Percentiles rank a stretch among this genome's conserved stretches.
Evolutionary conservation across 805 yeast species (phyloP).

Genomic region (Schizosaccharomyces japonicus): DNA sequence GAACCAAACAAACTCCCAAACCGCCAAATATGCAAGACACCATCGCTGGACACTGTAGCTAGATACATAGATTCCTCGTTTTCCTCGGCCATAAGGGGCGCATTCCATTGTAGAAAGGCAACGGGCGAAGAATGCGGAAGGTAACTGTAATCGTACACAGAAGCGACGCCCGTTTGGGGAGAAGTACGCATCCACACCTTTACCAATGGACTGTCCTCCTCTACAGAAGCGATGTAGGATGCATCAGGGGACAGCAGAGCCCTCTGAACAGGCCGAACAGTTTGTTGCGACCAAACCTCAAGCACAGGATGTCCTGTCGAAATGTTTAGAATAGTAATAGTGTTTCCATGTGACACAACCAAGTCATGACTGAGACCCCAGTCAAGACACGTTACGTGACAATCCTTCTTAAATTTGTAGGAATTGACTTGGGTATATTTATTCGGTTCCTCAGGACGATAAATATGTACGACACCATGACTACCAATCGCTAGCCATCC

Average conservation of each 20-base stretch:
- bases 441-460: constrained; percentile 11
- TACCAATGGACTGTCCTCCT: constrained; percentile 38
- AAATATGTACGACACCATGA: constrained; percentile 11
- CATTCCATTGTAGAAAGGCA: constrained; percentile 35
- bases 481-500: constrained; percentile 14
- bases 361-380: constrained; percentile 39
- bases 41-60: constrained; percentile 41
- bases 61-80: constrained; percentile 24
- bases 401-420: constrained; percentile 13
- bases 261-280: constrained; percentile 37
- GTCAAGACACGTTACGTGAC: constrained; percentile 22
- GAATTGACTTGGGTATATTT: constrained; percentile 9
- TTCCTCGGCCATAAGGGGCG: constrained; percentile 14
- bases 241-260: constrained; percentile 40
- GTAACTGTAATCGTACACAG: constrained; percentile 44
- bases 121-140: constrained; percentile 42
- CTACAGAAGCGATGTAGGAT: constrained; percentile 37
- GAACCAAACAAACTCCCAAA: constrained; percentile 12
- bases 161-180: constrained; percentile 32
- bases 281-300: constrained; percentile 10
- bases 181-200: constrained; percentile 59
- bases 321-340: constrained; percentile 22
- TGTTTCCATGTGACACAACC: constrained; percentile 29
- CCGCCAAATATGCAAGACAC: constrained; percentile 39
- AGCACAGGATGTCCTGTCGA: constrained; percentile 22